Evolutionary conservation across 257 asterid genomes (phyloP).

Genomic region (Solanum dulcamara): DNA sequence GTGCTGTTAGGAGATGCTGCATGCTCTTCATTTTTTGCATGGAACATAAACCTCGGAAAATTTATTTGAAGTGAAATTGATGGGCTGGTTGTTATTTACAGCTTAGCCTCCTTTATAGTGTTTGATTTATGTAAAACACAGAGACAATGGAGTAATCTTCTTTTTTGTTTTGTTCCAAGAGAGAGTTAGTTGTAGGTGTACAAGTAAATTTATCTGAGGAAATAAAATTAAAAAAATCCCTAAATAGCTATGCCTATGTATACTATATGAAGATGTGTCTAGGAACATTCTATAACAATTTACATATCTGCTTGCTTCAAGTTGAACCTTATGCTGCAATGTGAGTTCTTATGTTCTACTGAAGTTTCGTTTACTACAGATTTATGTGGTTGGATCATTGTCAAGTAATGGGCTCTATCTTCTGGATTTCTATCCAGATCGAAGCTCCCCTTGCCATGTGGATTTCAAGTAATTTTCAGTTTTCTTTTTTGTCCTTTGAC

Average conservation of each 20-base stretch:
- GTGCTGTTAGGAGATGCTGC: neutral
- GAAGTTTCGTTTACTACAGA: constrained; percentile 30
- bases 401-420: constrained; percentile 65
- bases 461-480: constrained; percentile 38
- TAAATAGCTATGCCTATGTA: neutral
- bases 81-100: neutral
- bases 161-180: neutral
- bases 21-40: neutral
- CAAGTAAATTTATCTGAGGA: neutral
- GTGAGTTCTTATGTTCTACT: neutral
- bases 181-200: neutral
- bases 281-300: neutral
- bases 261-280: neutral
- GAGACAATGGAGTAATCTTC: neutral
- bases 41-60: neutral
- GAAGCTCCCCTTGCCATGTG: constrained; percentile 67
- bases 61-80: neutral
- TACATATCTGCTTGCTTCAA: neutral
- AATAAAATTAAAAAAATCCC: neutral
- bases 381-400: constrained; percentile 71
- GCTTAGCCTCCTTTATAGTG: neutral
- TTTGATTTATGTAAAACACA: neutral
- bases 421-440: constrained; percentile 81
- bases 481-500: neutral
- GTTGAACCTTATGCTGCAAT: neutral